A percentile compares a stretch with the other conserved stretches of the same genome.
phyloP scores from a whole-genome alignment of 306 rosid genomes.

The Corylus avellana region DNA sequence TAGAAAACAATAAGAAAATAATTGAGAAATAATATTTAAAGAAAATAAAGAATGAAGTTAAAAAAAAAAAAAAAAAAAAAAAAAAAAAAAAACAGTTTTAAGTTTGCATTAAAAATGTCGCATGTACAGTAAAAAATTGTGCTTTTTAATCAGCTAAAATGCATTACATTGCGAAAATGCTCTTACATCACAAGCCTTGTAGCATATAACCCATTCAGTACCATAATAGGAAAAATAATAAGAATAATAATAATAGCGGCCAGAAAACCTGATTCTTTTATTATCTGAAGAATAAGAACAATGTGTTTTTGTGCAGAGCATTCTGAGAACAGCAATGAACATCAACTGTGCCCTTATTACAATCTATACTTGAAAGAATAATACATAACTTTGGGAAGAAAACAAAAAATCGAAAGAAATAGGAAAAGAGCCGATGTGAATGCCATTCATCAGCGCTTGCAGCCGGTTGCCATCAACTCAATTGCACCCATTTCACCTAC shows the following conservation, averaged over 20 bases:
- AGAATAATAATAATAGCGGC: not conserved
- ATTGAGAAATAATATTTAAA: no score
- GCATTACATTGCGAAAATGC: no score
- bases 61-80: no score
- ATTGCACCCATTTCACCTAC: not conserved
- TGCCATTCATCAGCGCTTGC: slow-evolving; percentile 4
- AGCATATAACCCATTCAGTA: no score
- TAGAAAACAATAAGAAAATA: no score
- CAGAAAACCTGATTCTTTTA: slow-evolving; percentile 2
- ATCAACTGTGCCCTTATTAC: not conserved
- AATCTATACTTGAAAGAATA: not conserved
- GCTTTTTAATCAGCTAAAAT: no score
- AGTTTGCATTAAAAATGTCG: no score
- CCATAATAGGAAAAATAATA: not conserved
- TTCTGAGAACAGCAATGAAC: not conserved
- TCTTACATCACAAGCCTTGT: no score
- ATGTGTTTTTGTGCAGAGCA: not conserved
- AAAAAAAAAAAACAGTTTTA: no score
- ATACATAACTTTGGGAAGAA: not conserved
- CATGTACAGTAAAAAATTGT: no score
- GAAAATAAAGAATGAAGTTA: no score
- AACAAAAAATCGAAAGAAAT: not conserved
- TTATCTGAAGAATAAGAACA: not conserved
- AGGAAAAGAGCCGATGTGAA: not conserved
- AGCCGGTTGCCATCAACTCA: slow-evolving; percentile 9